A percentile compares a stretch with the other conserved stretches of the same genome.
Conservation (phyloP, 805 yeast species). For the Saccharomycopsis javanensis region DNA sequence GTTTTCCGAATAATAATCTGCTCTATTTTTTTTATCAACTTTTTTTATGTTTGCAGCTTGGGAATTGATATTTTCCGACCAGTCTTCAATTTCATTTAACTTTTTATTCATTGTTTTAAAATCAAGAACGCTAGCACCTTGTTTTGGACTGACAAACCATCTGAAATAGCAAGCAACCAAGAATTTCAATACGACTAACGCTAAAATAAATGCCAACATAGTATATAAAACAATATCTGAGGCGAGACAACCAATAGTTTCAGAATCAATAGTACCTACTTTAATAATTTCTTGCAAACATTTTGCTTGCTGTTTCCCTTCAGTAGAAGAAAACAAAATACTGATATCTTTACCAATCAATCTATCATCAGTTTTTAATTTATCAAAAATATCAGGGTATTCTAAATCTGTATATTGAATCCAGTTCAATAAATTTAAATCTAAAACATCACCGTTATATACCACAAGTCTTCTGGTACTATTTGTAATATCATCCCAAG, state of each 20-base stretch:
- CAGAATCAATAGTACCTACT: conserved; percentile 84
- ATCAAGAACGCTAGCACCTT: conserved; percentile 65
- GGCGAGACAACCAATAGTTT: conserved; percentile 89
- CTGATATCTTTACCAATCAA: conserved; percentile 79
- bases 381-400: conserved; percentile 65
- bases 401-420: conserved; percentile 56
- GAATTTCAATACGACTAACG: conserved; percentile 71
- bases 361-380: conserved; percentile 41
- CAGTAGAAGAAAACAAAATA: conserved; percentile 51
- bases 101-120: conserved; percentile 53
- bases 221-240: conserved; percentile 73
- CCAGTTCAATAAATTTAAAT: conserved; percentile 70
- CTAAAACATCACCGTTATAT: conserved; percentile 82
- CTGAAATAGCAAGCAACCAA: conserved; percentile 80
- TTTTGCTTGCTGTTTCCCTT: conserved; percentile 61
- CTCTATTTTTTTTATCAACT: conserved; percentile 44
- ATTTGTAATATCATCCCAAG: conserved; percentile 79
- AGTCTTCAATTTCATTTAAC: conserved; percentile 63
- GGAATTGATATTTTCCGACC: conserved; percentile 62
- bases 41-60: conserved; percentile 40
- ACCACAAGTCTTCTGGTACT: conserved; percentile 71
- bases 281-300: conserved; percentile 79
- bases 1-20: conserved; percentile 30
- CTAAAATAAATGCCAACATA: conserved; percentile 74
- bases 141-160: conserved; percentile 69